Base-by-base conservation (phyloP, 768 basidiomycete genomes). In the Pulveroboletus sp. region DNA sequence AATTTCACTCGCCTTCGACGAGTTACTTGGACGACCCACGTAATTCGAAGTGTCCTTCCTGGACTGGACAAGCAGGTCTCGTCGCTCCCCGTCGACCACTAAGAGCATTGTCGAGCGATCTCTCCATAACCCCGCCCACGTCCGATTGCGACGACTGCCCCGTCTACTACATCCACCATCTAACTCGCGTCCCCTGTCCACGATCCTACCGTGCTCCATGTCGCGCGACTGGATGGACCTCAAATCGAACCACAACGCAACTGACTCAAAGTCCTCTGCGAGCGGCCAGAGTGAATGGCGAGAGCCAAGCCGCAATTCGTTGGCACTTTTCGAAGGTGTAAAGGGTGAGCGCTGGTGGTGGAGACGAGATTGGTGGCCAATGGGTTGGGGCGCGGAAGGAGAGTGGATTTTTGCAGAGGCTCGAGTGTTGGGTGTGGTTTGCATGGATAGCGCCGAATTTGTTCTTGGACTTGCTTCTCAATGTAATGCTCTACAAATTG, bases 51-150 rank as follows among this genome's bases (percentile, higher is more conserved):
- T n/a, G n/a, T n/a, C n/a, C n/a, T n/a, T n/a, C n/a, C n/a, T n/a
- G n/a, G n/a, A n/a, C n/a, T n/a, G n/a, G n/a, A n/a, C n/a, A 21
- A 28, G 8, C 27, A 26, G 5, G 57, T 62, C 17, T 55, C 75
- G 0, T 81, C 79, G 78, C 67, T 82, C 2, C 78, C 80, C 0
- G 77, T 80, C 44, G 72, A 82, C 64, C 1, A 79, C 72, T 8
- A 65, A 65, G 31, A 71, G 70, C 15, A 77, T 81, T 53, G 55
- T 68, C 35, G 77, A 82, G 50, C 68, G 31, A 31, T 10, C 31
- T 11, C 31, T 7, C 21, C 21, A 21, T 21, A 21, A 2, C 21
- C 17, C 31, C 14, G 17, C 21, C 42, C 11, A 51, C 32, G n/a
- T 28, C 27, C 27, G 6, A 28, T 28, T 14, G 42, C 6, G 8